A percentile compares a stretch with the other conserved stretches of the same genome.
These are phyloP conservation scores for Benincasa hispida DNA, from an alignment of 306 rosid genomes.

Conservation along the genomic window DNA sequence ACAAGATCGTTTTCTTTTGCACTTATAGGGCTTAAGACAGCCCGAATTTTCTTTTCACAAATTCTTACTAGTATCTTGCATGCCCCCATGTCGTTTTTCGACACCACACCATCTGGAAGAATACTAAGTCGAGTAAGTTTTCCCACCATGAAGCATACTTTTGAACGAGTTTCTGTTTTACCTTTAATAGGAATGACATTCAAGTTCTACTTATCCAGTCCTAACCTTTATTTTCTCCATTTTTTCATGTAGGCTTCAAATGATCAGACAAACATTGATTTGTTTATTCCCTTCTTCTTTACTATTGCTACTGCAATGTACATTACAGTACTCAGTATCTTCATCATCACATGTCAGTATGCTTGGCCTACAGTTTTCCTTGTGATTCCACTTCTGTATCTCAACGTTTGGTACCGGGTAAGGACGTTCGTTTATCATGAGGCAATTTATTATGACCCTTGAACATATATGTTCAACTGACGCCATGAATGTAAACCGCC, in stretches of 20 bases:
- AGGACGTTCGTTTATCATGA: neutral
- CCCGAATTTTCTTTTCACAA: constrained; percentile 57
- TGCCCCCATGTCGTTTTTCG: constrained; percentile 78
- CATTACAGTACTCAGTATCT: constrained; percentile 59
- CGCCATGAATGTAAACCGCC: neutral
- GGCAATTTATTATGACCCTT: neutral
- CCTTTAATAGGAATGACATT: neutral
- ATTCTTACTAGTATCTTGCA: constrained; percentile 66
- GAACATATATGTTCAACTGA: neutral
- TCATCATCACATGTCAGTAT: constrained; percentile 60
- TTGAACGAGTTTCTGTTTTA: neutral
- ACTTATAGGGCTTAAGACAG: constrained; percentile 50
- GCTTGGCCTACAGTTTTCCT: constrained; percentile 90
- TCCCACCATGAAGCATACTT: neutral
- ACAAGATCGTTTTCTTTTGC: constrained; percentile 66
- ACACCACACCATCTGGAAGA: constrained; percentile 75
- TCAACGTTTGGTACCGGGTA: constrained; percentile 96
- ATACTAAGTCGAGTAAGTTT: constrained; percentile 62
- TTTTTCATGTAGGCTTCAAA: constrained; percentile 36
- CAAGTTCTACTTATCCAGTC: neutral
- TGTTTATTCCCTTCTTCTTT: constrained; percentile 53
- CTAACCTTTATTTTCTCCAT: neutral
- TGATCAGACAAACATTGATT: constrained; percentile 79
- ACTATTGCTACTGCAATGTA: constrained; percentile 55
- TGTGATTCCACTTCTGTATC: constrained; percentile 68